Conservation (phyloP, 1,284 basidiomycete species). For the Cutaneotrichosporon sp. region DNA sequence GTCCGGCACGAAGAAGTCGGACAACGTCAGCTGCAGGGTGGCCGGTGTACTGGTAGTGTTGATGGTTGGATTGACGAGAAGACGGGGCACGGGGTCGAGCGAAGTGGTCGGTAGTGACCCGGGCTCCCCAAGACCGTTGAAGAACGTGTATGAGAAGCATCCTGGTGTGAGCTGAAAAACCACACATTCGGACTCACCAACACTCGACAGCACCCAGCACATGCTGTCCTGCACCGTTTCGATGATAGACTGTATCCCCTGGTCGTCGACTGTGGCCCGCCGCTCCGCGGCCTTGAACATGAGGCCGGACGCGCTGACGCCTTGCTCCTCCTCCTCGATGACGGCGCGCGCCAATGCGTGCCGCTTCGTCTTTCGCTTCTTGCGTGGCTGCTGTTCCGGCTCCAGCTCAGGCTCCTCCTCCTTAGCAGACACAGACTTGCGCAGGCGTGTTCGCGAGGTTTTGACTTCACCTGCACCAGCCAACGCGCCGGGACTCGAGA, state of each 20-base stretch:
- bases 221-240: slow-evolving; percentile 79
- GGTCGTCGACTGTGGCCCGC: slow-evolving; percentile 13
- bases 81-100: slow-evolving; percentile 80
- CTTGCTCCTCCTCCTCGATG: slow-evolving; percentile 41
- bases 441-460: slow-evolving; percentile 9
- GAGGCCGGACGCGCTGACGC: slow-evolving; percentile 30
- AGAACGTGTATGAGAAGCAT: slow-evolving; percentile 41
- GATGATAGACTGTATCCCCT: slow-evolving; percentile 13
- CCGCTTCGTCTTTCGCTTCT: slow-evolving; percentile 40
- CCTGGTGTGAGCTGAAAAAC: slow-evolving; percentile 22
- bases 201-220: slow-evolving; percentile 93
- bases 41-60: slow-evolving; percentile 59
- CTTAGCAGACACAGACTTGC: slow-evolving; percentile 10
- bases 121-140: slow-evolving; percentile 22
- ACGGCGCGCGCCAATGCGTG: slow-evolving; percentile 41
- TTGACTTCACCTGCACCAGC: slow-evolving; percentile 41
- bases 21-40: slow-evolving; percentile 75
- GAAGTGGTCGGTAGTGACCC: slow-evolving; percentile 22
- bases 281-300: slow-evolving; percentile 34
- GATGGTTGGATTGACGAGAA: slow-evolving; percentile 76
- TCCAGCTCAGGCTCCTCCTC: not conserved
- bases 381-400: slow-evolving; percentile 6
- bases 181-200: slow-evolving; percentile 64
- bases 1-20: slow-evolving; percentile 64
- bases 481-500: slow-evolving; percentile 45